phyloP scores from a whole-genome alignment of 78 protist species.

The Dictyostelium citrinum region DNA sequence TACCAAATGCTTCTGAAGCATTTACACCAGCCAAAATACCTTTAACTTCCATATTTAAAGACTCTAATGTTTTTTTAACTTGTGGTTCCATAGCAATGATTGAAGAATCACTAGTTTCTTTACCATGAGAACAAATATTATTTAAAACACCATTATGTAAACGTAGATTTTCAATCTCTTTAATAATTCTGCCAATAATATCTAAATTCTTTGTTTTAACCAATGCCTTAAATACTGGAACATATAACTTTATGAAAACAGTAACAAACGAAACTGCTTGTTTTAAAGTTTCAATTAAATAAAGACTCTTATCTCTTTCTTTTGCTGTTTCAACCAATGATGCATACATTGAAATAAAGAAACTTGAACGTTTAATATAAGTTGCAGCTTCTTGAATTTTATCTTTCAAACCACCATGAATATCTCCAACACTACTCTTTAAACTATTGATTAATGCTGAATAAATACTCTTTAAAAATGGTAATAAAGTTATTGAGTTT shows the following conservation, averaged over 20 bases:
- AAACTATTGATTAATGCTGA: background rate
- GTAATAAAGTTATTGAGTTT: background rate
- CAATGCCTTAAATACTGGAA: background rate
- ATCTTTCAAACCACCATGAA: background rate
- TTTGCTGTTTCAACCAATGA: background rate
- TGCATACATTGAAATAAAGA: background rate
- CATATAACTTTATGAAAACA: background rate
- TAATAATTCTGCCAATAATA: background rate
- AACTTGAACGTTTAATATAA: background rate
- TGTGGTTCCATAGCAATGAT: constrained; percentile 14
- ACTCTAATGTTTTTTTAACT: constrained; percentile 12
- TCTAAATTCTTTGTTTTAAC: background rate
- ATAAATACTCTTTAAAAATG: background rate
- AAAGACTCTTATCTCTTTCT: background rate
- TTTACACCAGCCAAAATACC: background rate
- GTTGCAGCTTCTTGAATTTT: background rate
- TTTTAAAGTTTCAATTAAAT: constrained; percentile 19
- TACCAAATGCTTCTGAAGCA: constrained; percentile 1
- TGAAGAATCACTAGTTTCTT: background rate
- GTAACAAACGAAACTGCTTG: background rate
- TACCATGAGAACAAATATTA: constrained; percentile 30
- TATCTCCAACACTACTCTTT: background rate
- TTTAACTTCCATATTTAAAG: constrained; percentile 27
- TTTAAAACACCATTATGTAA: background rate
- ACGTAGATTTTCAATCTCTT: background rate